Conservation (phyloP, 352 stramenopile genomes). For the Ophiocytium majus region DNA sequence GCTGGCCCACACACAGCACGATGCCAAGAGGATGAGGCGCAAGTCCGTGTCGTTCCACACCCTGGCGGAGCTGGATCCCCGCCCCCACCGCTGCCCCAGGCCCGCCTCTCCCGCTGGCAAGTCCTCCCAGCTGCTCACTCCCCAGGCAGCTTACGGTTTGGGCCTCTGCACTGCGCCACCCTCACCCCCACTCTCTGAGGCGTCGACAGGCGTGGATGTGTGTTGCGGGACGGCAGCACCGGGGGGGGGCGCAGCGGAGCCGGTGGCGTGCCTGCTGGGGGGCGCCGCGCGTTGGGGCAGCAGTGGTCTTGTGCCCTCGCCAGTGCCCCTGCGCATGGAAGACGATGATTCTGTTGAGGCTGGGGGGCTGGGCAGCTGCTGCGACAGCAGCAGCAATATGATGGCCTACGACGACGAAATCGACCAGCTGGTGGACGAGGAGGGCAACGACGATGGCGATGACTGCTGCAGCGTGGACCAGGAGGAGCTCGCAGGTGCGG, state of each 20-base stretch:
- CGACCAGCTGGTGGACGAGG: slow-evolving; percentile 41
- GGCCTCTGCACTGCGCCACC: not conserved
- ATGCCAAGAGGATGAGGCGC: slow-evolving; percentile 21
- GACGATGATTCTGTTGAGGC: too few relatives aligned
- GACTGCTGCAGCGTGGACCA: not conserved
- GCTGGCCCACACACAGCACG: too few relatives aligned
- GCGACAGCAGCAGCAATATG: slow-evolving; percentile 1
- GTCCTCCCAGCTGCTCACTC: not conserved
- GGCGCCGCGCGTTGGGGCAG: not conserved
- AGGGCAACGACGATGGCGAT: slow-evolving; percentile 2
- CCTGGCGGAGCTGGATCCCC: not conserved
- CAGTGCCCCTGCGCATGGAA: not conserved
- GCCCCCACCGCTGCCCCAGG: not conserved
- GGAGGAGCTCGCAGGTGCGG: not conserved
- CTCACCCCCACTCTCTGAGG: not conserved
- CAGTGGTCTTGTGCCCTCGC: not conserved
- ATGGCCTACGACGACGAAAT: slow-evolving; percentile 41
- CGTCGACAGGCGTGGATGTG: too few relatives aligned
- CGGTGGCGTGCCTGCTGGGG: not conserved
- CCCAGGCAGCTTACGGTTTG: too few relatives aligned
- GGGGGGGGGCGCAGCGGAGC: not conserved
- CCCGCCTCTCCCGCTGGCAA: not conserved
- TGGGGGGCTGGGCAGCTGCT: not conserved
- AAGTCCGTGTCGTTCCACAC: slow-evolving; percentile 48
- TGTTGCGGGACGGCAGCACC: not conserved